phyloP scores from a whole-genome alignment of 495 filamentous ascomycete genomes.

The Cetradonia linearis region DNA sequence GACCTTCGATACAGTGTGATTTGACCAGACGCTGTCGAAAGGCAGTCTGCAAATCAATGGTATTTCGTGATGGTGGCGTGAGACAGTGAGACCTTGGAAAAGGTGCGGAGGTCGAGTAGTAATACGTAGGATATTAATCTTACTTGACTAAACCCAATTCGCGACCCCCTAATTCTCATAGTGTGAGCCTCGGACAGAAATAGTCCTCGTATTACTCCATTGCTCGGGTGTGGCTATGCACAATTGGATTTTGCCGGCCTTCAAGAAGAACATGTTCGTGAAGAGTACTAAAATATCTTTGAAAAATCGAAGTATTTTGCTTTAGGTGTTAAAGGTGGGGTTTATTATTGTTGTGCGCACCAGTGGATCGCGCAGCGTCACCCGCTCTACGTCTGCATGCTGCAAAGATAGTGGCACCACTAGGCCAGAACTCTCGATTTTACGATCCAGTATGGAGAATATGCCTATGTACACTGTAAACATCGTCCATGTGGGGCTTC shows the following conservation, averaged over 20 bases:
- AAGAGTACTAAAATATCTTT: background rate
- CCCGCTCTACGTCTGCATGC: too few species aligned
- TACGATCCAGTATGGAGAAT: background rate
- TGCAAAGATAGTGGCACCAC: background rate
- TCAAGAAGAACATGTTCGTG: background rate
- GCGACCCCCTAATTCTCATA: background rate
- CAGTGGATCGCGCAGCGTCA: background rate
- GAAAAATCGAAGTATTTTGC: too few species aligned
- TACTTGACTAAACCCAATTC: background rate
- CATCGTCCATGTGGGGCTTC: background rate
- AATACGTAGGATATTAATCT: background rate
- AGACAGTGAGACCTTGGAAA: background rate
- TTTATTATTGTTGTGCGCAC: background rate
- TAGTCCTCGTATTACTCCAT: background rate
- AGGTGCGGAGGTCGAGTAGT: background rate
- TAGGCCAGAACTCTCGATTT: background rate
- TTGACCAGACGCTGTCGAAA: background rate
- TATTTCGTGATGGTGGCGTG: background rate
- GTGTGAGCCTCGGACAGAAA: constrained; percentile 4
- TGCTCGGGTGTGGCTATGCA: constrained; percentile 1
- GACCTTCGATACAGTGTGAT: background rate
- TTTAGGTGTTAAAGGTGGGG: background rate
- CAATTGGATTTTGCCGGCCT: background rate
- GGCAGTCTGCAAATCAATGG: constrained; percentile 6
- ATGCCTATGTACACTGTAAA: background rate